Evolutionary conservation across 805 yeast species (phyloP).

Genomic region (Cyberlindnera nakhonratchasimensis): DNA sequence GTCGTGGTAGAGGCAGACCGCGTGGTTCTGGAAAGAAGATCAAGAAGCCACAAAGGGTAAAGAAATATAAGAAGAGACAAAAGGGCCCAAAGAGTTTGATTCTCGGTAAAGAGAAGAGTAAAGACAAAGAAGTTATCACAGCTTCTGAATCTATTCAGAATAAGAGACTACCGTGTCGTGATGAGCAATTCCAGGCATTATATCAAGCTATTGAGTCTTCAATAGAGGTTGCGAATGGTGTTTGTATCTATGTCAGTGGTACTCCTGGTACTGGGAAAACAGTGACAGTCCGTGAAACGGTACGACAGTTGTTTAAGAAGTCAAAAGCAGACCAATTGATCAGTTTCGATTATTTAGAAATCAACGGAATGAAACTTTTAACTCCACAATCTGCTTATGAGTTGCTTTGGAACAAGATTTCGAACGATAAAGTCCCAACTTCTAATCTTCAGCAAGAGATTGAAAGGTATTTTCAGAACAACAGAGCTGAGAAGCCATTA

Average conservation of each 20-base stretch:
- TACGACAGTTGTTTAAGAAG: constrained; percentile 57
- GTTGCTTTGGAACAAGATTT: constrained; percentile 71
- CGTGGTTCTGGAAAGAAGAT: constrained; percentile 11
- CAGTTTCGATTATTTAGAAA: constrained; percentile 72
- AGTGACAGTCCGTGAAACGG: constrained; percentile 84
- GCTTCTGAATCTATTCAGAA: too few relatives aligned
- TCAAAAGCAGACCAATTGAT: constrained; percentile 37
- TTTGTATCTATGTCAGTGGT: constrained; percentile 89
- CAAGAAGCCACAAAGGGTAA: constrained; percentile 6
- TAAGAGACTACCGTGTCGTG: constrained; percentile 71
- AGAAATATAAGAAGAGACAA: constrained; percentile 27
- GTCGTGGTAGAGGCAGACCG: constrained; percentile 29
- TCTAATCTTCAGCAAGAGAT: constrained; percentile 44
- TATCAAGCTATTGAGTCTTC: constrained; percentile 69
- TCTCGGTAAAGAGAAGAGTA: constrained; percentile 23
- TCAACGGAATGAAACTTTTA: constrained; percentile 84
- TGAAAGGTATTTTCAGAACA: constrained; percentile 62
- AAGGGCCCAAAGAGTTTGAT: constrained; percentile 23
- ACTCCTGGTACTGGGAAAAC: constrained; percentile 99
- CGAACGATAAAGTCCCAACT: constrained; percentile 53
- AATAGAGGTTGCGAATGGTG: constrained; percentile 65
- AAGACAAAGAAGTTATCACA: constrained; percentile 32
- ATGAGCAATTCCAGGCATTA: constrained; percentile 70
- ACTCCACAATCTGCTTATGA: constrained; percentile 82
- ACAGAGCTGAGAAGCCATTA: constrained; percentile 32